Evolutionary conservation across 2,329 filamentous ascomycete genomes (phyloP), one percentile per base, ranked within the genome.

Genomic region (Beauveria medogensis): DNA sequence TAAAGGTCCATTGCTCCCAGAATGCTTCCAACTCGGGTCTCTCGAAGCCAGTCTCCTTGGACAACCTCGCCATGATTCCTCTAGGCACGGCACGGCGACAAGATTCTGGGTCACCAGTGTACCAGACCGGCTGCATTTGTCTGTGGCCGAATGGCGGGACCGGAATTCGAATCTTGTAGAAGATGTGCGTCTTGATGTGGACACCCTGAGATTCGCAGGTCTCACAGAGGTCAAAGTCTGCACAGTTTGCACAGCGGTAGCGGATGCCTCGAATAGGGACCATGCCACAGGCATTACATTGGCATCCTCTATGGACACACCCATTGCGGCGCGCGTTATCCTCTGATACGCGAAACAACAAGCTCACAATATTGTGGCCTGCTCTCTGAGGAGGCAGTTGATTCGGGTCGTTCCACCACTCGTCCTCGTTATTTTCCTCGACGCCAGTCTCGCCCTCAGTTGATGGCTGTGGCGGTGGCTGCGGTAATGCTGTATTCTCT

Each of bases 1-100:
- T 87, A 71, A 92, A 97, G 5, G 90, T 92, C 82, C 96, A 99
- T 70, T 97, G 93, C 69, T 97, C 93, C 88, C 92, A 97, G 47
- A 96, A 84, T 7, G 92, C 93, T 74, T 97, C 93, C 6, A 99
- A 78, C 72, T 96, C 91, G 2, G 91, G 88, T 30, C 89, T 84
- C 69, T 97, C 92, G 73, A 95, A 90, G 20, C 86, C 86, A 0
- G 89, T 92, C 63, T 90, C 87, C 59, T 81, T 81, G 34, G 85
- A 84, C 59, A 92, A 80, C 62, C 86, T 86, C 58, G 85, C 82
- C 58, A 90, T 87, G 43, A 94, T 75, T 2, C 78, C 72, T 28
- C 85, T 81, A 1, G 87, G 84, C n/a, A 97, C 79, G 50, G 79
- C 85, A 22, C 84, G 82, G 20, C 84, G 80, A 67, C 89, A 85